These are phyloP conservation scores for Aristolochia californica DNA, from an alignment of 164 flowering plant genomes.

Conservation along the genomic window DNA sequence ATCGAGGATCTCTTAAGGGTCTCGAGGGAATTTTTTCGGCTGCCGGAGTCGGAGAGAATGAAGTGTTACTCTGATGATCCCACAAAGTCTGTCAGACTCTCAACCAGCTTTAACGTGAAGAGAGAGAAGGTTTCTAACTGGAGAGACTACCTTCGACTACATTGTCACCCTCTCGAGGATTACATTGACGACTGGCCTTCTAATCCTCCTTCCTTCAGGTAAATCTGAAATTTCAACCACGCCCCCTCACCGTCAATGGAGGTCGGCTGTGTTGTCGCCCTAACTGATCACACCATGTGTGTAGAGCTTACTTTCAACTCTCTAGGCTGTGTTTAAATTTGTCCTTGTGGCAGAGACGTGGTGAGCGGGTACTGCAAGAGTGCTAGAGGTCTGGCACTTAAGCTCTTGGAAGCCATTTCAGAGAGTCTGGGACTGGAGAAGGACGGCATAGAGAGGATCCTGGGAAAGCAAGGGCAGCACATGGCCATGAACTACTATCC, in stretches of 20 bases:
- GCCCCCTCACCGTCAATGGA: background rate
- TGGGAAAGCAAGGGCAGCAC: slow-evolving; percentile 53
- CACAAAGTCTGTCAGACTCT: slow-evolving; percentile 32
- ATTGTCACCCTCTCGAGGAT: slow-evolving; percentile 53
- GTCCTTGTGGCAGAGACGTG: slow-evolving; percentile 20
- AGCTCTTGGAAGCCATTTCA: slow-evolving; percentile 43
- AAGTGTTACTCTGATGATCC: slow-evolving; percentile 51
- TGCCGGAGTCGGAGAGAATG: slow-evolving; percentile 50
- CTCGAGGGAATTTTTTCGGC: slow-evolving; percentile 37
- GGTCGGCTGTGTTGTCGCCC: background rate
- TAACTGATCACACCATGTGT: background rate
- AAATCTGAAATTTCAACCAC: background rate
- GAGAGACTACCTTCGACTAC: slow-evolving; percentile 65
- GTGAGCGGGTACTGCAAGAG: slow-evolving; percentile 33
- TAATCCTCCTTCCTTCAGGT: slow-evolving; percentile 47
- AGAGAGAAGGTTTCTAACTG: slow-evolving; percentile 50
- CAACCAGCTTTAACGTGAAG: slow-evolving; percentile 56
- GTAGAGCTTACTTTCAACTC: too few relatives aligned
- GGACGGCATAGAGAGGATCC: slow-evolving; percentile 24
- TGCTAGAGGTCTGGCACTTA: slow-evolving; percentile 28
- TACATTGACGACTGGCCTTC: slow-evolving; percentile 47
- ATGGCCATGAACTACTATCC: slow-evolving; percentile 77
- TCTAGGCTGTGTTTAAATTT: background rate
- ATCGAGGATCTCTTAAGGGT: slow-evolving; percentile 25
- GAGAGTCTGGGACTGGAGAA: slow-evolving; percentile 52